Base-by-base conservation (phyloP, 331 rosid genomes). In the Quercus phellos region DNA sequence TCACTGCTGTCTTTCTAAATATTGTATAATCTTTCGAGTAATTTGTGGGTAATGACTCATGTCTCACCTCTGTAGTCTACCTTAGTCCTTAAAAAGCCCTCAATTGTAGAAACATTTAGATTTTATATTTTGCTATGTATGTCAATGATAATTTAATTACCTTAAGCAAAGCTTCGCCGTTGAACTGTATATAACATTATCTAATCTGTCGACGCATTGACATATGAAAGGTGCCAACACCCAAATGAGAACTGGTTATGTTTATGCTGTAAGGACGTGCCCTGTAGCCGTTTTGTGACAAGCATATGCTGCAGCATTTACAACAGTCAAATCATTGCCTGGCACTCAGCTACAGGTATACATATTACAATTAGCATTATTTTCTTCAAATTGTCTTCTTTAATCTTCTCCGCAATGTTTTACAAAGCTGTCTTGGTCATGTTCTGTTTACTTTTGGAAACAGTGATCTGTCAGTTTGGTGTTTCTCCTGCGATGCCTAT, bases 381-480 rank as follows among this genome's bases (percentile, higher is more conserved):
- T 38, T 60, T 29, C 7, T 38, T 13, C 63, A 43, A 59, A 68
- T 1, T 42, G 6, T 66, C 22, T 24, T 11, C 13, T 71, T 35
- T 74, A 18, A 38, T 38, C 51, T 75, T 78, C 67, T 70, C 9
- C 2, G 19, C n/a, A 34, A 71, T 30, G 10, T 26, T 27, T 29
- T 16, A 12, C 14, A 38, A 38, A 14, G 30, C 55, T 61, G 43
- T 55, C 50, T 61, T 17, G 70, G 61, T 68, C 4, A 17, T 16
- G 74, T 27, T 21, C 5, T 38, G 3, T 26, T 6, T 26, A 18
- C 69, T 50, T 76, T 74, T 80, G 58, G 68, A 58, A 67, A 42
- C 82, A 90, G 94, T 79, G 97, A 94, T 86, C 88, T 94, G 51
- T 94, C 98, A 0, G 90, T 90, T 16, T 94, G 97, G 97, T 94